Evolutionary conservation across 2,329 filamentous ascomycete genomes (phyloP).

Genomic region (Pezicula radicicola): DNA sequence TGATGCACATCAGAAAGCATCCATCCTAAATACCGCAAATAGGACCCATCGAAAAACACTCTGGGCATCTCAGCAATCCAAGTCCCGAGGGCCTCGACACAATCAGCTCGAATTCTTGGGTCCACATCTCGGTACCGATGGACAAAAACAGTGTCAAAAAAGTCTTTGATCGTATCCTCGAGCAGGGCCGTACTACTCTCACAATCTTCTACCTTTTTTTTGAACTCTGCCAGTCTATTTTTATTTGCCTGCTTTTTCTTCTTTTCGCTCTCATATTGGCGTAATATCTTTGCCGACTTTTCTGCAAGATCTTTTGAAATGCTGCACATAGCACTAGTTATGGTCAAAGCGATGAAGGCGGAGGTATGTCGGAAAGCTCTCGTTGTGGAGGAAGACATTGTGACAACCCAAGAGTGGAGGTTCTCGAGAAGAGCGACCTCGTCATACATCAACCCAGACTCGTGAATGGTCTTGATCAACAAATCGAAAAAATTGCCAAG

Average conservation of each 20-base stretch:
- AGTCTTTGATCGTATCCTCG: constrained; percentile 70
- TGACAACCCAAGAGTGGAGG: constrained; percentile 82
- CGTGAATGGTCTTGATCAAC: constrained; percentile 74
- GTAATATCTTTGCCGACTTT: constrained; percentile 70
- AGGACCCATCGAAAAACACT: constrained; percentile 85
- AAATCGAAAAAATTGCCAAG: constrained; percentile 77
- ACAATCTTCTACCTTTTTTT: constrained; percentile 60
- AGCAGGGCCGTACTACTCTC: constrained; percentile 51
- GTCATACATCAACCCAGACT: constrained; percentile 77
- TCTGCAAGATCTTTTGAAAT: constrained; percentile 69
- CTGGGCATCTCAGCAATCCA: constrained; percentile 88
- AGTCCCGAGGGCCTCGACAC: constrained; percentile 77
- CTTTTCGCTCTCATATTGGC: constrained; percentile 75
- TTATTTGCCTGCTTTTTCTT: constrained; percentile 76
- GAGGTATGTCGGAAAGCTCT: constrained; percentile 93
- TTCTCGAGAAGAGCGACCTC: constrained; percentile 80
- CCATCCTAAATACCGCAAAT: constrained; percentile 94
- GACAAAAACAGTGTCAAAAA: constrained; percentile 90
- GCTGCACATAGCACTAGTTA: constrained; percentile 74
- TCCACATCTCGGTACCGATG: constrained; percentile 96
- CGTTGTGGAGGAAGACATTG: constrained; percentile 84
- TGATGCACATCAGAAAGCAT: constrained; percentile 80
- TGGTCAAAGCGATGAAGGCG: constrained; percentile 77
- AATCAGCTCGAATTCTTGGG: constrained; percentile 82
- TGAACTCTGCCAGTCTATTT: constrained; percentile 68